Evolutionary conservation across 169 alveolate species (phyloP).

Genomic region (Plasmodium cynomolgi): DNA sequence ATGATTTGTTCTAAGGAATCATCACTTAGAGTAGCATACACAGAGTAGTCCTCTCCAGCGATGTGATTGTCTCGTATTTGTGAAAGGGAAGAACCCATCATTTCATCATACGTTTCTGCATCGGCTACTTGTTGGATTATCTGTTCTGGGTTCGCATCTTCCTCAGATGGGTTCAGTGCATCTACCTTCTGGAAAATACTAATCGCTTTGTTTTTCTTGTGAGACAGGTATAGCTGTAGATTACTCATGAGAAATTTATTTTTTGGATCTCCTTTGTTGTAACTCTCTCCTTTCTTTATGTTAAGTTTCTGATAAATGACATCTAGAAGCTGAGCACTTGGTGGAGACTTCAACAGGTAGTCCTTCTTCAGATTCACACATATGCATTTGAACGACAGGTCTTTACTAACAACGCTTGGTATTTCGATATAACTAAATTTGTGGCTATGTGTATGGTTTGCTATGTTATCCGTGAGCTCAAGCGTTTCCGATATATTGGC

Average conservation of each 20-base stretch:
- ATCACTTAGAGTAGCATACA: not conserved
- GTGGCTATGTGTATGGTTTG: slow-evolving; percentile 14
- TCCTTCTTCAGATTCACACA: slow-evolving; percentile 34
- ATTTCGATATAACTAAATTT: slow-evolving; percentile 25
- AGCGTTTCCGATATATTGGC: not conserved
- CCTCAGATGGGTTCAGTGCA: not conserved
- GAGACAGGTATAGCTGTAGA: not conserved
- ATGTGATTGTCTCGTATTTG: not conserved
- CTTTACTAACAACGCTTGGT: slow-evolving; percentile 4
- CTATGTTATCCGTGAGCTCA: not conserved
- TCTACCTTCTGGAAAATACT: slow-evolving; percentile 3
- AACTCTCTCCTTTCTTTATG: not conserved
- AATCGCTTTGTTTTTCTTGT: not conserved
- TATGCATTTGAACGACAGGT: slow-evolving; percentile 27
- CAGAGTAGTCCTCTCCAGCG: not conserved
- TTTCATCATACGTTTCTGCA: not conserved
- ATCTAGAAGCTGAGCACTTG: not conserved
- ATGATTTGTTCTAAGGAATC: slow-evolving; percentile 3
- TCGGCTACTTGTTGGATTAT: not conserved
- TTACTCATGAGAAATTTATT: not conserved
- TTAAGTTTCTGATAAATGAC: slow-evolving; percentile 18
- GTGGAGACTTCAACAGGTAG: not conserved
- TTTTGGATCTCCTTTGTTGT: not conserved
- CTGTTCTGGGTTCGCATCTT: slow-evolving; percentile 27
- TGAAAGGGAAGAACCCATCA: not conserved